Evolutionary conservation across 148 eudicot species (phyloP).

Genomic region (Chenopodium formosanum): DNA sequence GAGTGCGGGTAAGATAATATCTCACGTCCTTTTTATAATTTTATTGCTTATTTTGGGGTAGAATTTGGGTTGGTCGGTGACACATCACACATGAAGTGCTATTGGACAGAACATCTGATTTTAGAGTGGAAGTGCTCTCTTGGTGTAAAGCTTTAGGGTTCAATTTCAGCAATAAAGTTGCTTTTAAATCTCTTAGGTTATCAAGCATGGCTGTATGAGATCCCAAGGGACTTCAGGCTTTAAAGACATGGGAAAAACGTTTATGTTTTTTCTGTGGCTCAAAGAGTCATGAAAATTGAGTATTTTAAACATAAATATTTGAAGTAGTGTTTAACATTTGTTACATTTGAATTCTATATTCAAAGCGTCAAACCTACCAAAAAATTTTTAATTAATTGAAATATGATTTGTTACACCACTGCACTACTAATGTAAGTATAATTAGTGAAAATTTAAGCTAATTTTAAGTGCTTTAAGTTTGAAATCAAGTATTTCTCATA

Average conservation of each 20-base stretch:
- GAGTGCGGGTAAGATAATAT: background rate
- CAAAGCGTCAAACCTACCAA: no score
- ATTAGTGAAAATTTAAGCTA: no score
- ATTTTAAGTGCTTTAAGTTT: no score
- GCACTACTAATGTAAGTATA: no score
- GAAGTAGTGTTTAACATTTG: no score
- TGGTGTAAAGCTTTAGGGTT: conserved; percentile 24
- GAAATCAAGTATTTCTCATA: no score
- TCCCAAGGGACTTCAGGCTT: conserved; percentile 3
- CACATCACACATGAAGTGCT: conserved; percentile 30
- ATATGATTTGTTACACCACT: no score
- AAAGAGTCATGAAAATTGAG: background rate
- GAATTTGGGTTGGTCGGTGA: conserved; percentile 18
- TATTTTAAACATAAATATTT: background rate
- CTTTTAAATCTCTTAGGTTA: conserved; percentile 18
- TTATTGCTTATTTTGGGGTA: background rate
- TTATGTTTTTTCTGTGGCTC: background rate
- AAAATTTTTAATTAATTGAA: no score
- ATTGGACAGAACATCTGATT: conserved; percentile 23
- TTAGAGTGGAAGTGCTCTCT: conserved; percentile 25
- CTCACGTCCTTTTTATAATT: background rate
- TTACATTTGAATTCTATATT: no score
- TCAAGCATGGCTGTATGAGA: conserved; percentile 15
- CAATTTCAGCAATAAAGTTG: conserved; percentile 27
- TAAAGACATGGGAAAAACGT: background rate